Percentiles rank a stretch among this genome's conserved stretches.
Evolutionary conservation across 352 stramenopile genomes (phyloP).

Genomic region (Globisporangium lucens): DNA sequence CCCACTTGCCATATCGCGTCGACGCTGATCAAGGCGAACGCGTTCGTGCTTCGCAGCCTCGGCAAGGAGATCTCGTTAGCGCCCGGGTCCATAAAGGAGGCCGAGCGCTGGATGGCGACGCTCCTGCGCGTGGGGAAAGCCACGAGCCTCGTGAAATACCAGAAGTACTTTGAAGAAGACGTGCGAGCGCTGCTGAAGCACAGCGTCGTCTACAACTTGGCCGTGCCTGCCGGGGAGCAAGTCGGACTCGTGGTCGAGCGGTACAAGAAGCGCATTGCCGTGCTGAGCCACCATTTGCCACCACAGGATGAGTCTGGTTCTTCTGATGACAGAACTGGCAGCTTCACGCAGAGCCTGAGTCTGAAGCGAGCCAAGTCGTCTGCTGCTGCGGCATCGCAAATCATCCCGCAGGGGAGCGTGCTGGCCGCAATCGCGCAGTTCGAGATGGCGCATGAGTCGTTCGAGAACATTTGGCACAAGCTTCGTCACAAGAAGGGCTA

Average conservation of each 20-base stretch:
- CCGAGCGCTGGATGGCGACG: conserved; percentile 44
- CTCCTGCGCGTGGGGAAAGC: conserved; percentile 28
- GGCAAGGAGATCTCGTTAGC: conserved; percentile 43
- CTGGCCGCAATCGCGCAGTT: conserved; percentile 53
- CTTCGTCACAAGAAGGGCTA: conserved; percentile 53
- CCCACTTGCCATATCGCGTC: conserved; percentile 41
- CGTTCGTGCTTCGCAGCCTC: conserved; percentile 26
- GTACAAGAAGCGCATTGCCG: conserved; percentile 57
- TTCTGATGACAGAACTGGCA: background rate
- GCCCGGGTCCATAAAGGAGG: conserved; percentile 31
- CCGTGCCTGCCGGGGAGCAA: conserved; percentile 22
- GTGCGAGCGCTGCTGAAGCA: conserved; percentile 35
- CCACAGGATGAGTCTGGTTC: background rate
- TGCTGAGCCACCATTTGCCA: conserved; percentile 54
- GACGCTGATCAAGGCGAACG: conserved; percentile 49
- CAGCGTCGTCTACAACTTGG: conserved; percentile 53
- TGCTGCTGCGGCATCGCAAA: conserved; percentile 4
- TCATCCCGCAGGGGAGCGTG: conserved; percentile 53
- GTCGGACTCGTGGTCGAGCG: conserved; percentile 51
- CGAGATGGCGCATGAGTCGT: conserved; percentile 63
- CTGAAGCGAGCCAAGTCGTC: conserved; percentile 8
- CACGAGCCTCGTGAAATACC: conserved; percentile 28
- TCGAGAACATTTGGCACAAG: conserved; percentile 68
- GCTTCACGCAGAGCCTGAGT: background rate
- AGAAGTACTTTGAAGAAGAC: conserved; percentile 55